Conservation (phyloP, 768 basidiomycete species). For the Brasilioporus rufonigricans region DNA sequence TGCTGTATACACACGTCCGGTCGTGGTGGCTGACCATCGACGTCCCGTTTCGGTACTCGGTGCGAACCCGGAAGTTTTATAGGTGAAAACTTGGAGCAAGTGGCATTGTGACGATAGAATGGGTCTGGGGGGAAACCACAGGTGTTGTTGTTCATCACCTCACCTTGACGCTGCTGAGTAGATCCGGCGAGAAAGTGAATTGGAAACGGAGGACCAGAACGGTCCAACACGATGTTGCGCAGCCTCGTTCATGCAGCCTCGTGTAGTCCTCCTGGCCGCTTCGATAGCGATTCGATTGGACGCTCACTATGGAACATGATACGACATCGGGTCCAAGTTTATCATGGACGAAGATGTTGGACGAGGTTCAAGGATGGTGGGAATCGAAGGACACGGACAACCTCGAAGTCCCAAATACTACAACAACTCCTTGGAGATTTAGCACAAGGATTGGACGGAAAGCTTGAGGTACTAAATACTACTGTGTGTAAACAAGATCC, state of each 20-base stretch:
- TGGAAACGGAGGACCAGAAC: slow-evolving; percentile 7
- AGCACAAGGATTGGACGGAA: background rate
- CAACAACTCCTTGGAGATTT: too few relatives aligned
- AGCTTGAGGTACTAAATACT: background rate
- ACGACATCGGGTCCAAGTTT: too few relatives aligned
- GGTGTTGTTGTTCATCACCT: background rate
- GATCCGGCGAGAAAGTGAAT: slow-evolving; percentile 7
- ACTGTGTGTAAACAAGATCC: slow-evolving; percentile 18
- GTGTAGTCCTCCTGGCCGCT: slow-evolving; percentile 23
- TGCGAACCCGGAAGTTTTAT: background rate
- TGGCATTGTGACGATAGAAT: background rate
- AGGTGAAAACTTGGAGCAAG: background rate
- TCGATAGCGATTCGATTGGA: slow-evolving; percentile 6
- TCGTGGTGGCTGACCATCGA: background rate
- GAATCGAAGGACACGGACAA: background rate
- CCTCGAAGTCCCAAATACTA: too few relatives aligned
- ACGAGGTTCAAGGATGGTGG: background rate
- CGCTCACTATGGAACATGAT: background rate
- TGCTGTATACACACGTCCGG: slow-evolving; percentile 11
- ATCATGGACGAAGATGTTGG: too few relatives aligned
- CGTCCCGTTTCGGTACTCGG: background rate
- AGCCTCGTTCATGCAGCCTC: slow-evolving; percentile 16
- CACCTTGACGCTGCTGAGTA: background rate
- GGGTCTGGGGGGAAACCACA: background rate
- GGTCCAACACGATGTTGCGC: slow-evolving; percentile 11